Evolutionary conservation across 257 asterid species (phyloP).

Genomic region (Primulina tabacum): DNA sequence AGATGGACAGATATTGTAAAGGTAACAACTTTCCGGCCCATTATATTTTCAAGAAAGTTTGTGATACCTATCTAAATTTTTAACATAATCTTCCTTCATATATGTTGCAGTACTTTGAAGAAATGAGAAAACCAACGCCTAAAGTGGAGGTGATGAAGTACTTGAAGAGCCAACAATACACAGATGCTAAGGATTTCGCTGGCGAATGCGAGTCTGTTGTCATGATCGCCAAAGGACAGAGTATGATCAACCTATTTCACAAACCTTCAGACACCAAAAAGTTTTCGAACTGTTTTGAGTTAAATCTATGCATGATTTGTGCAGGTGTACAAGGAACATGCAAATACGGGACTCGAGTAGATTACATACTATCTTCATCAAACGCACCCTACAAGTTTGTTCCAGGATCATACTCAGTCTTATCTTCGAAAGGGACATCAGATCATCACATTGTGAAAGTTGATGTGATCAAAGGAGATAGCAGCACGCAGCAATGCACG

Average conservation of each 20-base stretch:
- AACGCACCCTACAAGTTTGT: constrained; percentile 64
- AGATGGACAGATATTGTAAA: constrained; percentile 92
- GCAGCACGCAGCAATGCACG: constrained; percentile 33
- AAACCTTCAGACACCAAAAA: background rate
- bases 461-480: constrained; percentile 43
- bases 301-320: background rate
- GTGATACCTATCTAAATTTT: background rate
- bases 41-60: background rate
- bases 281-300: background rate
- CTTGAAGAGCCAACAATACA: constrained; percentile 60
- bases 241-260: constrained; percentile 34
- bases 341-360: constrained; percentile 91
- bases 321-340: constrained; percentile 97
- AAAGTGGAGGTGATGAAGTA: constrained; percentile 76
- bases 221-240: constrained; percentile 96
- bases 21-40: constrained; percentile 34
- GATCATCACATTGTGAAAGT: constrained; percentile 95
- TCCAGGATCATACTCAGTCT: constrained; percentile 84
- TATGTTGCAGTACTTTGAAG: constrained; percentile 68
- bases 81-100: background rate
- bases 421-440: constrained; percentile 92
- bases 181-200: constrained; percentile 79
- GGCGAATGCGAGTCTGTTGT: constrained; percentile 96
- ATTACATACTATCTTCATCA: constrained; percentile 67
- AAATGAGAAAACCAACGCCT: constrained; percentile 90